Base-by-base conservation (phyloP, 2,329 filamentous ascomycete species). In the Ceratocystis cacaofunesta region DNA sequence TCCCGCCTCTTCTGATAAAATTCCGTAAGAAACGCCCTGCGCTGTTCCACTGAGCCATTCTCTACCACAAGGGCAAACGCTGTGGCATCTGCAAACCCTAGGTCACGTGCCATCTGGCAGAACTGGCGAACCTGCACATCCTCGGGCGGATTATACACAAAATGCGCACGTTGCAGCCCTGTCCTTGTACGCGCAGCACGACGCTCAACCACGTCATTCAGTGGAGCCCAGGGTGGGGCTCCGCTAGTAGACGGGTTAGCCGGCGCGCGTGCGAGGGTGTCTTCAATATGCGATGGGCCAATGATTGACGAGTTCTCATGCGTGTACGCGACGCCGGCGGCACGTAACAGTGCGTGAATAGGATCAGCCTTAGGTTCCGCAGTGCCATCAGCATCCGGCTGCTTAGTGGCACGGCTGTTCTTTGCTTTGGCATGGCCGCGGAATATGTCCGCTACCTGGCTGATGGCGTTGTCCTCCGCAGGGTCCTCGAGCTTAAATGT, bases 271-370 rank as follows among this genome's bases (percentile, higher is more conserved):
- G 88, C 92, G 4, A 99, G 82, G 66, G 87, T 84, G 69, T 89
- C 87, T 75, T 99, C 94, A n/a, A 96, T 82, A 70, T 88, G 90
- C n/a, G 88, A 94, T 0, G 90, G 87, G 10, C 94, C 94, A 66
- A 99, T 84, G 15, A 99, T 92, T 75, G 99, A 92, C 1, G 89
- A 90, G 73, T 99, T 99, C 70, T 97, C 89, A 72, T 99, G 94
- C 0, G 91, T 95, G 73, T 99, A 99, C 71, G 94, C 86, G 0
- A 99, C 92, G 1, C 94, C 94, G 0, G 89, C 91, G 6, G 86
- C 85, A 2, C 89, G 85, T 0, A 99, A 82, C 68, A 99, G 97
- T 1, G 91, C 94, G 70, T 92, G 88, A 41, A 97, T 82, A 0
- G 90, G 87, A 71, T 97, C 90, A 60, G 81, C 85, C 70, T 79